A percentile compares a stretch with the other conserved stretches of the same genome.
Conservation (phyloP, 768 basidiomycete species). For the Cystobasidium tubakii region DNA sequence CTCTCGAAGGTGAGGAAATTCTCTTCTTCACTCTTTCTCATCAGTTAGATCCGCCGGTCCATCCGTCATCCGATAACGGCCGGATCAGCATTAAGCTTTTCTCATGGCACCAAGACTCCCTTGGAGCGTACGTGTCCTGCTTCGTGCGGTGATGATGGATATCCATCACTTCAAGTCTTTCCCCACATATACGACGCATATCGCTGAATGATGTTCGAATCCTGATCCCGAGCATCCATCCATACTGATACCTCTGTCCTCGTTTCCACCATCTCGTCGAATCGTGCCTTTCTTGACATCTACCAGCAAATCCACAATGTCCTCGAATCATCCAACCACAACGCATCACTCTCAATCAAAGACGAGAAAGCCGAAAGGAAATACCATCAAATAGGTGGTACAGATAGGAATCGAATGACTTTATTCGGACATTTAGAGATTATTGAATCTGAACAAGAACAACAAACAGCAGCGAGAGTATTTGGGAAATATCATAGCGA, state of each 20-base stretch:
- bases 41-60: background rate
- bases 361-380: constrained; percentile 22
- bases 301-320: constrained; percentile 9
- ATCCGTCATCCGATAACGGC: background rate
- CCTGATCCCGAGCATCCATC: too few relatives aligned
- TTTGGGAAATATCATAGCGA: constrained; percentile 25
- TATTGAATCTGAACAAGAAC: constrained; percentile 5
- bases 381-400: constrained; percentile 15
- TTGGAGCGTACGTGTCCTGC: too few relatives aligned
- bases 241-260: too few relatives aligned
- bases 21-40: background rate
- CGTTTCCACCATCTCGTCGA: too few relatives aligned
- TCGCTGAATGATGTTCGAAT: background rate
- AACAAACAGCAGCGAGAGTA: background rate
- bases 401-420: constrained; percentile 14
- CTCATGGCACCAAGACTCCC: too few relatives aligned
- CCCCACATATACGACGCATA: too few relatives aligned
- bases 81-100: background rate
- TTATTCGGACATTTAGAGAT: constrained; percentile 24
- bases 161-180: too few relatives aligned
- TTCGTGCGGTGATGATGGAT: too few relatives aligned
- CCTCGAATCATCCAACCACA: background rate
- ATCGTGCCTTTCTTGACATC: background rate
- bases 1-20: constrained; percentile 18
- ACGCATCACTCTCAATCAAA: constrained; percentile 30